Conservation (phyloP, 2,329 filamentous ascomycete species). For the Talaromyces verruculosus region DNA sequence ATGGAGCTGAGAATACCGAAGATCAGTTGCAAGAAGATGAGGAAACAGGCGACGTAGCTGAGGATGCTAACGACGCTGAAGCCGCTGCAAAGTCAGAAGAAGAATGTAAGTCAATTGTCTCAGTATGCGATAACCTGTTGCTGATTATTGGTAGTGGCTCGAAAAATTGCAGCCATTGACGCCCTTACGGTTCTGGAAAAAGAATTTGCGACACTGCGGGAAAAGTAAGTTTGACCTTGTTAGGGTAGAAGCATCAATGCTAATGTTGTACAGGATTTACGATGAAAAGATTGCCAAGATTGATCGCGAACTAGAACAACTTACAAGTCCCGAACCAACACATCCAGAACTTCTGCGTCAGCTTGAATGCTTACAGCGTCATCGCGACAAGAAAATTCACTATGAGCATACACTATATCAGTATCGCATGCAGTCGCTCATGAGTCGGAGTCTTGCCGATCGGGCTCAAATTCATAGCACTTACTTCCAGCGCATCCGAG, state of each 20-base stretch:
- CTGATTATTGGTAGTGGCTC: slow-evolving; percentile 59
- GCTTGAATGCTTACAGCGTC: slow-evolving; percentile 80
- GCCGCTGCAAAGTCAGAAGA: slow-evolving; percentile 52
- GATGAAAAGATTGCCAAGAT: slow-evolving; percentile 83
- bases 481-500: slow-evolving; percentile 82
- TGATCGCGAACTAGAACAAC: slow-evolving; percentile 65
- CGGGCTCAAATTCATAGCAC: slow-evolving; percentile 85
- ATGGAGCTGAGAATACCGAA: slow-evolving; percentile 44
- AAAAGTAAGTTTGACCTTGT: slow-evolving; percentile 44
- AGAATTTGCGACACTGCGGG: slow-evolving; percentile 82
- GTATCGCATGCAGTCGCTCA: slow-evolving; percentile 71
- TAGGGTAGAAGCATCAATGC: slow-evolving; percentile 4
- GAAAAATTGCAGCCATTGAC: slow-evolving; percentile 76
- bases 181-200: slow-evolving; percentile 78
- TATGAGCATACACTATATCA: slow-evolving; percentile 72
- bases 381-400: slow-evolving; percentile 75
- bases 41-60: slow-evolving; percentile 48
- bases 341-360: slow-evolving; percentile 91
- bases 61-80: slow-evolving; percentile 48
- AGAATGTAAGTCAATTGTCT: slow-evolving; percentile 44
- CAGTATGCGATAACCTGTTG: slow-evolving; percentile 17
- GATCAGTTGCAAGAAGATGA: slow-evolving; percentile 52
- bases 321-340: slow-evolving; percentile 60
- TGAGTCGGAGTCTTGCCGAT: slow-evolving; percentile 74
- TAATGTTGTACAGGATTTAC: slow-evolving; percentile 63